Base-by-base conservation (phyloP, 169 alveolate genomes). In the Amoebophrya sp. region DNA sequence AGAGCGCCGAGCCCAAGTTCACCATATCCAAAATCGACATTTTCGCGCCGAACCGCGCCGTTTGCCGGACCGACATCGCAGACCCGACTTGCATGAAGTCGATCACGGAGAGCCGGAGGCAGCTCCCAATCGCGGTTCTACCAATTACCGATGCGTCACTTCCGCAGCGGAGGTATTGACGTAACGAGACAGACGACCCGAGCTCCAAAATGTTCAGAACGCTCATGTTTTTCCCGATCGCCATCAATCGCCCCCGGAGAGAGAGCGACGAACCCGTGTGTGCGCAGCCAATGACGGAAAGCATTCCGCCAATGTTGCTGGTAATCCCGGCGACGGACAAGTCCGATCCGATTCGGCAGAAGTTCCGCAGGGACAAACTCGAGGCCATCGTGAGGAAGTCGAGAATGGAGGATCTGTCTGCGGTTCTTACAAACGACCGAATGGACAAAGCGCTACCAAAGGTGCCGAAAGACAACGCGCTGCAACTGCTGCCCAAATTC, bases 21-120 rank as follows among this genome's bases (percentile, higher is more conserved):
- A 38, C 47, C 1, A 23, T 23, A 32, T 88, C 90, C 23, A 88
- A 29, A 2, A 3, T 38, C 23, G 40, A 25, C 53, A 88, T 35
- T 12, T n/a, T 12, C 32, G 23, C 47, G 40, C 90, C 90, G 47
- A 88, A 88, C 1, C 90, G 40, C 12, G 47, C 90, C 23, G 14
- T n/a, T 10, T 32, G 47, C 32, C 90, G 40, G 47, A 88, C 90
- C 7, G 54, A 35, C 2, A 88, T 35, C 35, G n/a, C 23, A 32
- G 40, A 25, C 53, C 90, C 90, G 7, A 88, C 40, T 25, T 40
- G 90, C 90, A 88, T 40, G 47, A 88, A 88, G 90, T 88, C 90
- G 90, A 88, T 33, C 2, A 88, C 90, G 40, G 54, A 25, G 25
- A 39, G 10, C 40, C 40, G 40, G 23, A 88, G 53, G 29, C 23